A percentile compares a stretch with the other conserved stretches of the same genome.
Evolutionary conservation across 192 early-diverging fungal species (phyloP).

Genomic region (Podila minutissima): DNA sequence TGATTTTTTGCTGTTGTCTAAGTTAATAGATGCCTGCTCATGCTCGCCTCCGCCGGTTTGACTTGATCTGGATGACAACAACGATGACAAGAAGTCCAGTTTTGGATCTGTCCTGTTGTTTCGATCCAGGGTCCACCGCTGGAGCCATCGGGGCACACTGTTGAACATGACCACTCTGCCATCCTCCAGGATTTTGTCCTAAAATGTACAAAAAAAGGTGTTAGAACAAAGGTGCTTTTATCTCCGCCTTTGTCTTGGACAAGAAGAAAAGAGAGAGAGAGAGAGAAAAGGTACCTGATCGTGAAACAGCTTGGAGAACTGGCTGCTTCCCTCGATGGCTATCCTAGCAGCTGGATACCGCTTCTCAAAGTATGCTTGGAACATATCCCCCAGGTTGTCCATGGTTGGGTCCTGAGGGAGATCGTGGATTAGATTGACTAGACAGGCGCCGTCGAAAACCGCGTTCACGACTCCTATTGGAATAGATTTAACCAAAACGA

Average conservation of each 20-base stretch:
- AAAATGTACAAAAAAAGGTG: background rate
- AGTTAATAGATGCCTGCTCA: background rate
- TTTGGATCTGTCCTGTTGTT: constrained; percentile 20
- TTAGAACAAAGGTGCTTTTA: background rate
- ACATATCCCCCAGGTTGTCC: constrained; percentile 27
- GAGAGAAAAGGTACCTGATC: constrained; percentile 25
- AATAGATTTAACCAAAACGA: background rate
- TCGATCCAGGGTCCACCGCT: constrained; percentile 36
- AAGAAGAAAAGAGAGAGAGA: background rate
- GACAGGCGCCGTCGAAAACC: constrained; percentile 42
- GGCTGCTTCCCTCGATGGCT: constrained; percentile 44
- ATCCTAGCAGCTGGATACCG: constrained; percentile 43
- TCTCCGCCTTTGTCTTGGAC: background rate
- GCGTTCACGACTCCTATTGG: constrained; percentile 36
- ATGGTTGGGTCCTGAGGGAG: constrained; percentile 22
- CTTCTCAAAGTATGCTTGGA: constrained; percentile 36
- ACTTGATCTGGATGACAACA: background rate
- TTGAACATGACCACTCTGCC: constrained; percentile 45
- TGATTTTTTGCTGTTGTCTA: background rate
- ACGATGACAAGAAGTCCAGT: constrained; percentile 11
- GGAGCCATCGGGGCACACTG: constrained; percentile 34
- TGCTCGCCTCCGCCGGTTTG: background rate
- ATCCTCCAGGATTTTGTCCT: constrained; percentile 33
- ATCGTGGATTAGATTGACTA: constrained; percentile 45
- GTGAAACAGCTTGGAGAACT: constrained; percentile 31